Evolutionary conservation across 345 rosid genomes (phyloP).

Genomic region (Hibiscus trionum): DNA sequence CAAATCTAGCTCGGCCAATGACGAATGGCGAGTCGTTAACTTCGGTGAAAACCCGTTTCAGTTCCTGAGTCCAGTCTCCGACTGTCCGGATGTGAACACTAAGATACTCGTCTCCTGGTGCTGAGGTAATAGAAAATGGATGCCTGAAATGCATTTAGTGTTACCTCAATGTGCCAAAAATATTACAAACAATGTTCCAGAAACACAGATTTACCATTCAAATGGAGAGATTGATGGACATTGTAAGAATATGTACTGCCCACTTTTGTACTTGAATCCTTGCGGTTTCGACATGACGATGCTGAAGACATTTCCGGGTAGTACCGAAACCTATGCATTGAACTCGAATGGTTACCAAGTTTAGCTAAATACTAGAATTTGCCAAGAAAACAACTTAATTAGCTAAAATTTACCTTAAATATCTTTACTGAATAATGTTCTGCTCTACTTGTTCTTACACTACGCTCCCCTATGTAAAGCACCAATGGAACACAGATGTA

Average conservation of each 20-base stretch:
- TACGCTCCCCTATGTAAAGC: constrained; percentile 81
- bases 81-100: constrained; percentile 86
- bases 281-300: constrained; percentile 85
- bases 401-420: constrained; percentile 41
- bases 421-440: constrained; percentile 61
- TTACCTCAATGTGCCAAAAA: background rate
- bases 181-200: too few relatives aligned
- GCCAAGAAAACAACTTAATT: background rate
- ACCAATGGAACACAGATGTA: constrained; percentile 78
- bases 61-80: constrained; percentile 92
- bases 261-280: constrained; percentile 87
- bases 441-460: constrained; percentile 71
- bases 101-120: constrained; percentile 81
- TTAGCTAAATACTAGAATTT: background rate
- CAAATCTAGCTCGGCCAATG: constrained; percentile 56
- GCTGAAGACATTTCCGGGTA: constrained; percentile 86
- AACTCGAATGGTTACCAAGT: background rate
- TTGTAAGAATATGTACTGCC: constrained; percentile 97
- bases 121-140: constrained; percentile 97
- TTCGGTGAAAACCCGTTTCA: constrained; percentile 57
- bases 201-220: constrained; percentile 50
- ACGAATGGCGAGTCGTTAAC: constrained; percentile 42
- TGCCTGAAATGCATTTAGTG: constrained; percentile 45
- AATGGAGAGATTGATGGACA: constrained; percentile 99
- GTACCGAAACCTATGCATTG: constrained; percentile 52